phyloP scores from a whole-genome alignment of 2,329 filamentous ascomycete genomes.

The Aaosphaeria pasadenensis region DNA sequence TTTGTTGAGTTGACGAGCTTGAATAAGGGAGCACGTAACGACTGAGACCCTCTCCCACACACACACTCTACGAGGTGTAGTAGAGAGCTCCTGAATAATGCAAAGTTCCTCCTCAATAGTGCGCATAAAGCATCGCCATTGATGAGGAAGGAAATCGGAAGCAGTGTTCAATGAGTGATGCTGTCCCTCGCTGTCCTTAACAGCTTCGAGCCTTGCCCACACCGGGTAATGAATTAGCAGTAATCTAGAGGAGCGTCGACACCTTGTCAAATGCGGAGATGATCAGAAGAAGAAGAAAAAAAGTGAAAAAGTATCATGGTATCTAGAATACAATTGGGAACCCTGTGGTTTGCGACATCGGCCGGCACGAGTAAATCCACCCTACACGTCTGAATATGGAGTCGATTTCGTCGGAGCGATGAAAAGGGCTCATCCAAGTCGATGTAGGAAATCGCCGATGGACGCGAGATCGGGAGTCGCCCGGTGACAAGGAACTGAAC shows the following conservation, averaged over 20 bases:
- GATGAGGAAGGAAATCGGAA: slow-evolving; percentile 37
- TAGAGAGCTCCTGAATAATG: neutral
- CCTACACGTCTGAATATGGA: too few species aligned
- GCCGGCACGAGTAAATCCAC: too few species aligned
- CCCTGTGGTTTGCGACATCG: too few species aligned
- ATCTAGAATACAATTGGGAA: neutral
- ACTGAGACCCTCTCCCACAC: neutral
- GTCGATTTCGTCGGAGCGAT: too few species aligned
- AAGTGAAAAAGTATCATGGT: slow-evolving; percentile 1
- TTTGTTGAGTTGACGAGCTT: too few species aligned
- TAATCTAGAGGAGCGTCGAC: neutral
- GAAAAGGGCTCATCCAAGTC: too few species aligned
- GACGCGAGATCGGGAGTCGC: too few species aligned
- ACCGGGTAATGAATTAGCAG: slow-evolving; percentile 20
- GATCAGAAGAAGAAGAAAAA: slow-evolving; percentile 9
- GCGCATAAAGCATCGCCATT: slow-evolving; percentile 23
- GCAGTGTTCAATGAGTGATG: neutral
- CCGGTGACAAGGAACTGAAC: too few species aligned
- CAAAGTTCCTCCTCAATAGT: slow-evolving; percentile 28
- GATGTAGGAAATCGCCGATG: too few species aligned
- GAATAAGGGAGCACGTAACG: too few species aligned
- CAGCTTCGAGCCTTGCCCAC: slow-evolving; percentile 18
- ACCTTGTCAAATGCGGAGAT: neutral
- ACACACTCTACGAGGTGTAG: too few species aligned
- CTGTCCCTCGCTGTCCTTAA: neutral